Base-by-base conservation (phyloP, 1,139 yeast genomes). In the Zhuliangozyma parablackwelliae region DNA sequence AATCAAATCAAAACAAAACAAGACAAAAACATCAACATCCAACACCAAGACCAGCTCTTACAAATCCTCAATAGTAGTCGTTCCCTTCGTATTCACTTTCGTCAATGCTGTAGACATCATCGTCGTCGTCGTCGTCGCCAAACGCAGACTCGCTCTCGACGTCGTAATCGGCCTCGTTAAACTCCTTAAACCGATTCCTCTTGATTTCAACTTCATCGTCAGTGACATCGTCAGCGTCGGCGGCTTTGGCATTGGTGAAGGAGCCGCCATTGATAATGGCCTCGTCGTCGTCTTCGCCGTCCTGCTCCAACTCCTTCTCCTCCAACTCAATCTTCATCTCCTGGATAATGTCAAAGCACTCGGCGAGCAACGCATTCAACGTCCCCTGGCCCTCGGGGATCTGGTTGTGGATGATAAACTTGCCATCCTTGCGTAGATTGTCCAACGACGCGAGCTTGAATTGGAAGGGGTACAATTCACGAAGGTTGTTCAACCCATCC, bases 331-430 rank as follows among this genome's bases (percentile, higher is more conserved):
- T 83, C 54, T 88, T 84, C 53, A 92, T 69, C 61, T 92, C 98
- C 56, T 92, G 90, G 38, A 87, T 72, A 40, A 90, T 83, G 59
- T 92, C 98, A 57, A 88, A 92, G 59, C 97, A 90, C 59, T 90
- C 97, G 2, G 96, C 94, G 35, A 92, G 68, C 44, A 92, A 64
- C 1, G 96, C 96, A 57, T 82, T 89, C 44, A 92, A 70, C 29
- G 95, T 82, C 9, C 96, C 97, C 61, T 92, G 98, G 10, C 98
- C 98, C 59, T 92, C 97, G 7, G 98, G 98, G 29, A 90, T 82
- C 46, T 86, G 85, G 37, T 80, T 86, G 45, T 87, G 88, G 27
- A 88, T 84, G 54, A 85, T 79, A 53, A 92, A 92, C 65, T 86
- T 90, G 26, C 98, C 98, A 57, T 92, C 97, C 13, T 69, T 73